A percentile compares a stretch with the other conserved stretches of the same genome.
Evolutionary conservation across 2,329 filamentous ascomycete genomes (phyloP).

Genomic region (Sphaerostilbella broomeana): DNA sequence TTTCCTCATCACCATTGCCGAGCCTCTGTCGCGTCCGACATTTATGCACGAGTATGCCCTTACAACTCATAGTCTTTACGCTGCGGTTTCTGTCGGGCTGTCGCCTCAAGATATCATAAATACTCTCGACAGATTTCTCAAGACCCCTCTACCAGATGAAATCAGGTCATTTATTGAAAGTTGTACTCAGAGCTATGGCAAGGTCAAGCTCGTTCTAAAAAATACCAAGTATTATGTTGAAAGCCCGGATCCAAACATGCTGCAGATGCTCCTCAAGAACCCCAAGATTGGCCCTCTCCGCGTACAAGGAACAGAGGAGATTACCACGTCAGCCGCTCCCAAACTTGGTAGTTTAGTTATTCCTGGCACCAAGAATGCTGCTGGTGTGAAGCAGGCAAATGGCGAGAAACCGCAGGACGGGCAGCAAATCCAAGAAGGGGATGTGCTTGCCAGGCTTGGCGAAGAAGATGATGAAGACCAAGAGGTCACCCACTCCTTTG

Average conservation of each 20-base stretch:
- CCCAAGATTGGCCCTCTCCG: conserved; percentile 72
- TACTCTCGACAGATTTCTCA: conserved; percentile 80
- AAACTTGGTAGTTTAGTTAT: conserved; percentile 86
- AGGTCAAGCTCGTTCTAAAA: conserved; percentile 90
- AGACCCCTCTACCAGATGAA: conserved; percentile 76
- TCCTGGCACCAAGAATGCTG: conserved; percentile 78
- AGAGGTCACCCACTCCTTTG: conserved; percentile 86
- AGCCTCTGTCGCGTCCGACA: conserved; percentile 82
- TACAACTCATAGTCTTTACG: conserved; percentile 88
- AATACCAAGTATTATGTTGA: conserved; percentile 94
- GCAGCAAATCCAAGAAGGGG: conserved; percentile 51
- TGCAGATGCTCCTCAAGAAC: conserved; percentile 83
- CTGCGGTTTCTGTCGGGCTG: conserved; percentile 90
- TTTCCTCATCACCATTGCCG: conserved; percentile 91
- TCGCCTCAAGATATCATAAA: conserved; percentile 84
- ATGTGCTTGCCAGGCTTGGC: conserved; percentile 66
- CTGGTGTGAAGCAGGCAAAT: conserved; percentile 27
- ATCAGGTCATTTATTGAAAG: conserved; percentile 71
- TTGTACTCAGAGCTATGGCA: conserved; percentile 86
- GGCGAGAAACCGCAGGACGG: conserved; percentile 37
- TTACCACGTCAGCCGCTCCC: conserved; percentile 75
- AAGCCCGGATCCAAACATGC: conserved; percentile 77
- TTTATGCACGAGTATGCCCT: conserved; percentile 92
- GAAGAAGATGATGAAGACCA: conserved; percentile 83
- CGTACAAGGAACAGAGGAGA: conserved; percentile 63